phyloP scores from a whole-genome alignment of 352 stramenopile species.

The Phytophthora citrophthora region DNA sequence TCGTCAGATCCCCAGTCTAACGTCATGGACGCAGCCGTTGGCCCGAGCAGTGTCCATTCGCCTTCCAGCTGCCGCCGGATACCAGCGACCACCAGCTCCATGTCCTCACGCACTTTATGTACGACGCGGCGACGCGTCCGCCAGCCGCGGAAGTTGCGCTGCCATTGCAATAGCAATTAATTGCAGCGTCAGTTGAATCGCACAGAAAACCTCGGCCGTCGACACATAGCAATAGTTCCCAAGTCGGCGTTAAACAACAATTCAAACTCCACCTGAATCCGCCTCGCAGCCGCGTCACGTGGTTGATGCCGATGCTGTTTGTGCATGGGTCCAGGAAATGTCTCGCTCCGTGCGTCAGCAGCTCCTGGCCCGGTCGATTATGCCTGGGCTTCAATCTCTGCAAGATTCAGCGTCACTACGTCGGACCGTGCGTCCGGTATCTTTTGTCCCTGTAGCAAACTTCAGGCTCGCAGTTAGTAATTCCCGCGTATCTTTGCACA shows the following conservation, averaged over 20 bases:
- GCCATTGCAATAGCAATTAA: slow-evolving; percentile 5
- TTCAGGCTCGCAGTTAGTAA: background rate
- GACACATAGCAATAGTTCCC: slow-evolving; percentile 5
- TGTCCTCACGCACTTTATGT: slow-evolving; percentile 48
- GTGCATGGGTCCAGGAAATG: slow-evolving; percentile 17
- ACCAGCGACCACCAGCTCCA: slow-evolving; percentile 48
- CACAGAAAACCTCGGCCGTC: slow-evolving; percentile 1
- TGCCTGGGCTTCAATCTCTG: slow-evolving; percentile 10
- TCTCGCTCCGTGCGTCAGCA: slow-evolving; percentile 25
- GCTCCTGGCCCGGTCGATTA: slow-evolving; percentile 12
- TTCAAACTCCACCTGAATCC: slow-evolving; percentile 24
- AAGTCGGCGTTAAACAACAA: slow-evolving; percentile 16
- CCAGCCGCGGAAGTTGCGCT: slow-evolving; percentile 67
- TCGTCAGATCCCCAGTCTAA: slow-evolving; percentile 33
- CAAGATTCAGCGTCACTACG: slow-evolving; percentile 10
- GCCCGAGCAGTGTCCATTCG: slow-evolving; percentile 35
- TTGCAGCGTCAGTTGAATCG: slow-evolving; percentile 6
- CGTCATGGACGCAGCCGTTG: slow-evolving; percentile 14
- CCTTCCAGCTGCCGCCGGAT: slow-evolving; percentile 46
- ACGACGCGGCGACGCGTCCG: slow-evolving; percentile 53
- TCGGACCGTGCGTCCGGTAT: background rate
- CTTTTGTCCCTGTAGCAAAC: slow-evolving; percentile 2
- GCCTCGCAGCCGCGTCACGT: slow-evolving; percentile 28
- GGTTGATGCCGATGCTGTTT: slow-evolving; percentile 12
- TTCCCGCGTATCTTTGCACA: background rate